Percentiles rank a stretch among this genome's conserved stretches.
Evolutionary conservation across 495 filamentous ascomycete species (phyloP).

Genomic region (Lasiosphaeris hirsuta): DNA sequence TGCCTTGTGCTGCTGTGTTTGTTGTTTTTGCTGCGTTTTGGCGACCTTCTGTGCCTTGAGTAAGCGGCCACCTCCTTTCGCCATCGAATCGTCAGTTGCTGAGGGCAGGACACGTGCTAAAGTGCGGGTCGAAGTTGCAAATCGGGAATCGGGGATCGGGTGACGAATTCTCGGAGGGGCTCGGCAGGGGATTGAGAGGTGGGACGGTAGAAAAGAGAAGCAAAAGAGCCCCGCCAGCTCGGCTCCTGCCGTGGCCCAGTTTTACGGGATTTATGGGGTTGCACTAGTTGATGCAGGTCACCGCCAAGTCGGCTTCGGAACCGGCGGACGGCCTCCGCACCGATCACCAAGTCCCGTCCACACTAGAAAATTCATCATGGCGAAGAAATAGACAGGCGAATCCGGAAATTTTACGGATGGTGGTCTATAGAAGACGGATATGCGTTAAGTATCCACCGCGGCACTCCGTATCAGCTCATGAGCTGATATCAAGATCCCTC

Average conservation of each 20-base stretch:
- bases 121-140: not conserved
- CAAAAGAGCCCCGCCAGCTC: not conserved
- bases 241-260: not conserved
- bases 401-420: too few species aligned
- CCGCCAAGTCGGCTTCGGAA: constrained; percentile 19
- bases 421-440: too few species aligned
- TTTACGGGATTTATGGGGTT: not conserved
- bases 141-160: too few species aligned
- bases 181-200: too few species aligned
- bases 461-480: too few species aligned
- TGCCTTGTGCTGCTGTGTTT: constrained; percentile 16
- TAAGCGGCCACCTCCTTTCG: constrained; percentile 10
- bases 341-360: too few species aligned
- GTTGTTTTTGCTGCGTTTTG: constrained; percentile 10
- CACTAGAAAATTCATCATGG: not conserved
- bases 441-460: too few species aligned
- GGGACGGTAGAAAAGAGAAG: not conserved
- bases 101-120: not conserved
- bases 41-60: constrained; percentile 10
- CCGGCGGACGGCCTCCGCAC: not conserved
- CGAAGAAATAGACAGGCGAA: too few species aligned
- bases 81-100: constrained; percentile 4
- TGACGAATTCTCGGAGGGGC: too few species aligned
- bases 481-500: too few species aligned
- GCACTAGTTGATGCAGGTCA: not conserved